phyloP scores from a whole-genome alignment of 2,329 filamentous ascomycete species.

The Harringtonia lauricola region DNA sequence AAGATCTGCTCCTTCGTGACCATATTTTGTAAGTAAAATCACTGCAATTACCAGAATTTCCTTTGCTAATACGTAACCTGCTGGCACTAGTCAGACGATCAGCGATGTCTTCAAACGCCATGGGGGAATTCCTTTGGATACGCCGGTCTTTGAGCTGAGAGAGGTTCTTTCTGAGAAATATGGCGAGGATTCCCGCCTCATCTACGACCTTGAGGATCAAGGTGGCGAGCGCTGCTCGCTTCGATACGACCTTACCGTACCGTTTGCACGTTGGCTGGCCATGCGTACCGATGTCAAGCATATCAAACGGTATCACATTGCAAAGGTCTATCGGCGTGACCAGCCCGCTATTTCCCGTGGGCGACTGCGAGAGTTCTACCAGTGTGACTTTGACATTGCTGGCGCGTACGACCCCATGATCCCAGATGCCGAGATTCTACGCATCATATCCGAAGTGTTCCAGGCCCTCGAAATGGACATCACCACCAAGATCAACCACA shows the following conservation, averaged over 20 bases:
- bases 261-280: slow-evolving; percentile 81
- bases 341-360: slow-evolving; percentile 67
- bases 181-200: slow-evolving; percentile 61
- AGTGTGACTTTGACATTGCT: slow-evolving; percentile 93
- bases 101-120: no score
- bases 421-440: slow-evolving; percentile 78
- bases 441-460: slow-evolving; percentile 77
- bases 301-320: slow-evolving; percentile 91
- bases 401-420: slow-evolving; percentile 82
- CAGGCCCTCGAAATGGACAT: slow-evolving; percentile 56
- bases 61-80: no score
- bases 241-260: slow-evolving; percentile 54
- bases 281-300: slow-evolving; percentile 72
- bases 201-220: slow-evolving; percentile 70
- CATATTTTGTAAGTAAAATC: no score
- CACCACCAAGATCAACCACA: slow-evolving; percentile 89
- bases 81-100: no score
- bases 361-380: slow-evolving; percentile 89
- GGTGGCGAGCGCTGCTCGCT: slow-evolving; percentile 72
- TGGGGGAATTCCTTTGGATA: no score
- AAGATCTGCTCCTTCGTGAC: no score
- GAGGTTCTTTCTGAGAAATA: slow-evolving; percentile 5
- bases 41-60: no score
- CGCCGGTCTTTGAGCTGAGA: no score
- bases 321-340: slow-evolving; percentile 62